Evolutionary conservation across 345 rosid genomes (phyloP).

Genomic region (Kandelia obovata): DNA sequence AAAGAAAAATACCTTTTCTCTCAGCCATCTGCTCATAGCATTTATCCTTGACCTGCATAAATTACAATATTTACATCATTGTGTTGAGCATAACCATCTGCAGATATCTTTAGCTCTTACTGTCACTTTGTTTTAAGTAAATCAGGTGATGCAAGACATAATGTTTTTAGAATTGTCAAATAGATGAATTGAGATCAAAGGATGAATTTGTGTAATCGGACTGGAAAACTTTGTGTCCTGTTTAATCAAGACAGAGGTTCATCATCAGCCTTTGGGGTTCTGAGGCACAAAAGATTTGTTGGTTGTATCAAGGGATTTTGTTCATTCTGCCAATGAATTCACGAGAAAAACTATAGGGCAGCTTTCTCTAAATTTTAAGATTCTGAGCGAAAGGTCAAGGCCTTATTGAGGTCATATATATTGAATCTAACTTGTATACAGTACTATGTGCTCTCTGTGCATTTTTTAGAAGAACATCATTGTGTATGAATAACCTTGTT

Average conservation of each 20-base stretch:
- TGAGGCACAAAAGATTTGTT: background rate
- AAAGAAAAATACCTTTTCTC: slow-evolving; percentile 30
- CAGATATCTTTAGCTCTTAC: background rate
- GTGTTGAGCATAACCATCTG: too few relatives aligned
- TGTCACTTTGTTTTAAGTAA: background rate
- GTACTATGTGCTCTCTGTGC: background rate
- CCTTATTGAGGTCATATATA: background rate
- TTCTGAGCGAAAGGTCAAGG: background rate
- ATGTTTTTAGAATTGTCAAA: background rate
- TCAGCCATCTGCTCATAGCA: slow-evolving; percentile 17
- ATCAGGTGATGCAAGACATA: background rate
- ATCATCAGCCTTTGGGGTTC: background rate
- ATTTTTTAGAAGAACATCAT: background rate
- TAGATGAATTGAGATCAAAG: background rate
- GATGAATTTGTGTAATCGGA: background rate
- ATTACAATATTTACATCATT: background rate
- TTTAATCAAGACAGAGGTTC: background rate
- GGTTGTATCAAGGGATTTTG: background rate
- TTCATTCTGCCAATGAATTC: background rate
- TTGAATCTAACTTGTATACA: background rate
- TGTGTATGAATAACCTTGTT: slow-evolving; percentile 3
- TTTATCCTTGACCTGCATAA: slow-evolving; percentile 29
- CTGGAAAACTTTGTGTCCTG: background rate
- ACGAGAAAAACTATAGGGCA: background rate
- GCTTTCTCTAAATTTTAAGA: background rate